Percentiles rank a stretch among this genome's conserved stretches.
Conservation (phyloP, 2,329 filamentous ascomycete genomes). For the Colletotrichum tamarilloi region DNA sequence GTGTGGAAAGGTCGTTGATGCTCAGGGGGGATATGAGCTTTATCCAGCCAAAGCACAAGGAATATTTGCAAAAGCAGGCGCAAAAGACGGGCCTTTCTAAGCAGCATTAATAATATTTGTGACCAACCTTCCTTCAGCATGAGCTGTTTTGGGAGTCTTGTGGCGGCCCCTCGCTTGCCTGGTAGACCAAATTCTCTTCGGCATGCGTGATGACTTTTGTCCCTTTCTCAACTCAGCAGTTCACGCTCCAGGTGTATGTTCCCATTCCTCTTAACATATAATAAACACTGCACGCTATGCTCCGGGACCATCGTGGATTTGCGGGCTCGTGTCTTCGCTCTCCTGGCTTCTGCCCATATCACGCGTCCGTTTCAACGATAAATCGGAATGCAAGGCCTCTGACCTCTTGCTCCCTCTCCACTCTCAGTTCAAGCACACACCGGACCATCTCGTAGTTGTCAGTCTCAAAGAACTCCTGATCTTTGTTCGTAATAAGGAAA, state of each 20-base stretch:
- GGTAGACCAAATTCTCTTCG: no score
- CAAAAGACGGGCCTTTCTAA: background rate
- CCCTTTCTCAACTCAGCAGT: no score
- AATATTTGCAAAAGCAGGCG: slow-evolving; percentile 24
- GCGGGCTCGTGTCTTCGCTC: background rate
- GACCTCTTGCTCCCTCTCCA: background rate
- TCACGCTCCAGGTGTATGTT: no score
- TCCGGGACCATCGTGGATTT: no score
- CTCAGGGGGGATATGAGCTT: background rate
- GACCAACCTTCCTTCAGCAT: background rate
- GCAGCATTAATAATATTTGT: background rate
- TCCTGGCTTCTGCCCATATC: background rate
- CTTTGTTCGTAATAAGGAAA: background rate
- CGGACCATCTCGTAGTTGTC: slow-evolving; percentile 4
- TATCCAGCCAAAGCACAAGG: slow-evolving; percentile 9
- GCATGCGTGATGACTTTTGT: no score
- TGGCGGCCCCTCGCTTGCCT: no score
- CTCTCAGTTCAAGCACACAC: background rate
- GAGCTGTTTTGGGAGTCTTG: no score
- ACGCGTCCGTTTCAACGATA: background rate
- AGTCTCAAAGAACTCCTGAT: background rate
- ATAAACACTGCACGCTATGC: no score
- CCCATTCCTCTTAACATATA: no score
- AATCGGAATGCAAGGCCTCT: background rate
- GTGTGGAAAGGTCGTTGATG: slow-evolving; percentile 2